These are phyloP conservation scores for Thalassiosira sp. DNA, from an alignment of 352 stramenopile species.

Conservation along the genomic window DNA sequence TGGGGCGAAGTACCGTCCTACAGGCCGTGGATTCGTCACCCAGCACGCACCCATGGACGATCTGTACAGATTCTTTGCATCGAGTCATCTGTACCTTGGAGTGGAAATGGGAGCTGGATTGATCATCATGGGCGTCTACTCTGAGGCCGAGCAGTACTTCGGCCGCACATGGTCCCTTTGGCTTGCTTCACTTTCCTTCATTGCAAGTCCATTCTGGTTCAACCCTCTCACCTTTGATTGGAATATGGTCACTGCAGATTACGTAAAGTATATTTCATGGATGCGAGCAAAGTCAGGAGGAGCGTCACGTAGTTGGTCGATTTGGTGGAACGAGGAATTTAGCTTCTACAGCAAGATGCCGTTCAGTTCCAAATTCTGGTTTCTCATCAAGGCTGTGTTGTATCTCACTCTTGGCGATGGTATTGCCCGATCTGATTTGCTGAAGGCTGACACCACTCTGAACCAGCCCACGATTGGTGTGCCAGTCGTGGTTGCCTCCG, in stretches of 20 bases:
- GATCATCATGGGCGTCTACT: conserved; percentile 93
- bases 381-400: conserved; percentile 88
- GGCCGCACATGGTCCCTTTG: conserved; percentile 97
- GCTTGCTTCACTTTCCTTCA: conserved; percentile 91
- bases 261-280: conserved; percentile 90
- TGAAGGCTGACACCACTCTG: conserved; percentile 71
- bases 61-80: conserved; percentile 97
- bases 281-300: conserved; percentile 91
- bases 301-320: conserved; percentile 92
- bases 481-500: conserved; percentile 82
- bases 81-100: conserved; percentile 95
- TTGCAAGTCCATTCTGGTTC: conserved; percentile 97
- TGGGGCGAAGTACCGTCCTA: conserved; percentile 97
- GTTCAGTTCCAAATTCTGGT: conserved; percentile 88
- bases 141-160: conserved; percentile 93
- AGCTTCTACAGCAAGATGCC: conserved; percentile 89
- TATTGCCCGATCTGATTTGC: conserved; percentile 85
- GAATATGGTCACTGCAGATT: conserved; percentile 91
- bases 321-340: conserved; percentile 95
- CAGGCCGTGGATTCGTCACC: conserved; percentile 97
- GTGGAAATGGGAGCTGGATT: conserved; percentile 93
- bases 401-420: conserved; percentile 88
- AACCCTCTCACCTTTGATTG: conserved; percentile 97
- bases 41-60: conserved; percentile 98
- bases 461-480: conserved; percentile 83